These are phyloP conservation scores for Rhizophora mangle DNA, from an alignment of 345 rosid species.

Conservation along the genomic window DNA sequence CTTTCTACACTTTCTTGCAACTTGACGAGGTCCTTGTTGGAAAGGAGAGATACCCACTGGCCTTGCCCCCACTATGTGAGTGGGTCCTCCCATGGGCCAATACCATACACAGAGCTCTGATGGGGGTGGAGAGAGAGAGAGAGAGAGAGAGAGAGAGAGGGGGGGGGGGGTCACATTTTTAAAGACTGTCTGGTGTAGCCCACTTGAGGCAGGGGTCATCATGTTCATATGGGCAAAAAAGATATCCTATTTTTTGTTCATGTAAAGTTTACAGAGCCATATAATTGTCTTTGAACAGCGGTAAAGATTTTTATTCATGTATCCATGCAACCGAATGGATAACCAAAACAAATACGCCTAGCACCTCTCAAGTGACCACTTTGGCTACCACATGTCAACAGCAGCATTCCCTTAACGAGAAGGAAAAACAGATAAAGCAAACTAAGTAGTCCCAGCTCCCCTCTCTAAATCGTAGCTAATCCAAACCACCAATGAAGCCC, in stretches of 20 bases:
- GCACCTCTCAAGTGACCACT: too few species aligned
- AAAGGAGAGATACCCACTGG: conserved; percentile 33
- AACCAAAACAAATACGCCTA: too few species aligned
- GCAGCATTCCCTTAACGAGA: too few species aligned
- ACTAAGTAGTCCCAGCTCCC: too few species aligned
- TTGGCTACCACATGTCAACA: too few species aligned
- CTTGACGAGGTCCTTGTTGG: conserved; percentile 30
- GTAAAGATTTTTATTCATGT: too few species aligned
- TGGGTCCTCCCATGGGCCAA: conserved; percentile 19
- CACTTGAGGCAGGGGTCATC: conserved; percentile 15
- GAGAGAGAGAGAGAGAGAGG: background rate
- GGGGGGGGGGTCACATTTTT: background rate
- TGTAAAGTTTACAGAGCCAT: conserved; percentile 8
- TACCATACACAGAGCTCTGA: conserved; percentile 6
- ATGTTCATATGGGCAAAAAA: conserved; percentile 19
- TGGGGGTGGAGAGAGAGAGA: background rate
- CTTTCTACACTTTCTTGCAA: conserved; percentile 13
- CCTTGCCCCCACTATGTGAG: conserved; percentile 40
- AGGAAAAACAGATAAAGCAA: too few species aligned
- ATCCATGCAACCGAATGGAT: too few species aligned
- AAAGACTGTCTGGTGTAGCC: conserved; percentile 6
- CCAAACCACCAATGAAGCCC: too few species aligned
- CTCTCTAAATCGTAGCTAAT: too few species aligned
- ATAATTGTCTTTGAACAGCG: background rate
- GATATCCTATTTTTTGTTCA: conserved; percentile 21